These are phyloP conservation scores for Comarum palustre DNA, from an alignment of 306 rosid genomes.

Conservation along the genomic window DNA sequence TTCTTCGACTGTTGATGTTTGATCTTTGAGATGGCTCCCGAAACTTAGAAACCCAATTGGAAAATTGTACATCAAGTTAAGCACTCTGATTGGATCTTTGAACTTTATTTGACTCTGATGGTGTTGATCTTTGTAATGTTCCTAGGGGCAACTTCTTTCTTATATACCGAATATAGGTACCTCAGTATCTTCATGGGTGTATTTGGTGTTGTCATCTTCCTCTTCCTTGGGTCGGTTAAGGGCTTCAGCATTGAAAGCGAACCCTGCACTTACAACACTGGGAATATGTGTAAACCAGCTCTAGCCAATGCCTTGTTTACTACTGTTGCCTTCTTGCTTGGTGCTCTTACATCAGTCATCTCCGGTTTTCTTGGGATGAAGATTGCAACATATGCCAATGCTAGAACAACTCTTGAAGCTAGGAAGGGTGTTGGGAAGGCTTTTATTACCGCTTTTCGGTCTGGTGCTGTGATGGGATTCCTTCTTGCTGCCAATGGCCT, in stretches of 20 bases:
- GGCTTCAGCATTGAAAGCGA: conserved; percentile 64
- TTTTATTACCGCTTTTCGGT: conserved; percentile 50
- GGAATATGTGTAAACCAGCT: conserved; percentile 65
- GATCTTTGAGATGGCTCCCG: background rate
- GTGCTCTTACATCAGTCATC: conserved; percentile 56
- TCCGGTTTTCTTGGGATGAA: conserved; percentile 71
- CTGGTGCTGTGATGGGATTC: conserved; percentile 70
- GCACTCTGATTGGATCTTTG: background rate
- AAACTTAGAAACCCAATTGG: background rate
- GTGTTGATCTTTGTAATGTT: conserved; percentile 23
- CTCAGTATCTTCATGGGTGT: conserved; percentile 52
- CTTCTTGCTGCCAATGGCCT: conserved; percentile 73
- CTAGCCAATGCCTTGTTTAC: conserved; percentile 57
- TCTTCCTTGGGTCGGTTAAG: conserved; percentile 68
- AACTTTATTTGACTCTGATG: background rate
- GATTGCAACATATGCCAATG: conserved; percentile 71
- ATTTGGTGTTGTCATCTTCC: conserved; percentile 49
- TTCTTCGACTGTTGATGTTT: background rate
- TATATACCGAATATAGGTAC: conserved; percentile 55
- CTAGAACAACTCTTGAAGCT: conserved; percentile 64
- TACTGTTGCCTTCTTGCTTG: conserved; percentile 63
- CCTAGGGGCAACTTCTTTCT: conserved; percentile 66
- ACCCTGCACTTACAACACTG: conserved; percentile 60
- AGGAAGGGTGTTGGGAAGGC: conserved; percentile 62
- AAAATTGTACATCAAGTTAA: background rate